phyloP scores from a whole-genome alignment of 2,329 filamentous ascomycete species.

The Fusarium secorum region DNA sequence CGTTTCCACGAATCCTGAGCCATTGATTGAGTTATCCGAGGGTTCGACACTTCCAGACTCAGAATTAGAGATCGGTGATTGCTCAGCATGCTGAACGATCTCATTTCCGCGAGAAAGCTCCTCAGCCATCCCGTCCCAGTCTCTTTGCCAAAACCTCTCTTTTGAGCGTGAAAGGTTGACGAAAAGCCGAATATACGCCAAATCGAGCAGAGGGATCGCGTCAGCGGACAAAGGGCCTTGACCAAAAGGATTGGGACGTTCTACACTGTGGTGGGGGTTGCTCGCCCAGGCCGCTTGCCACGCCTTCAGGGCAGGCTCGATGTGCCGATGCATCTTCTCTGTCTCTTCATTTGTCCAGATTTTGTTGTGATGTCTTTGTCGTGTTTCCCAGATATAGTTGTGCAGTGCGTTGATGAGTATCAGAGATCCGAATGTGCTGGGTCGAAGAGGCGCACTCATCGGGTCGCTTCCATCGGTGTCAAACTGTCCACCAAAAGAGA shows the following conservation, averaged over 20 bases:
- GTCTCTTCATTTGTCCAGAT: constrained; percentile 92
- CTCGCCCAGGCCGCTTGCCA: constrained; percentile 94
- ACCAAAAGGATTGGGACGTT: constrained; percentile 84
- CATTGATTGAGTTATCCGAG: constrained; percentile 57
- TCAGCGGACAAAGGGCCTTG: constrained; percentile 86
- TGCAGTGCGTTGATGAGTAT: constrained; percentile 93
- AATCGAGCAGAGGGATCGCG: constrained; percentile 86
- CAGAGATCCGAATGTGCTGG: constrained; percentile 91
- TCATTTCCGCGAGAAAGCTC: constrained; percentile 83
- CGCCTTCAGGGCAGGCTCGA: constrained; percentile 90
- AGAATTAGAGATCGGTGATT: constrained; percentile 61
- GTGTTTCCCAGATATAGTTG: constrained; percentile 98
- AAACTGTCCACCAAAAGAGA: constrained; percentile 37
- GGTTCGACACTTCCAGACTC: constrained; percentile 55
- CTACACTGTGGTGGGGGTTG: constrained; percentile 83
- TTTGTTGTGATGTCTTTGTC: constrained; percentile 86
- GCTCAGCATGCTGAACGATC: constrained; percentile 75
- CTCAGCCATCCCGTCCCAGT: constrained; percentile 90
- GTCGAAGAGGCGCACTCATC: constrained; percentile 70
- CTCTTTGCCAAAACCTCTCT: constrained; percentile 91
- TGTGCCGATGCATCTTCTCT: constrained; percentile 94
- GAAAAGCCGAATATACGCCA: constrained; percentile 91
- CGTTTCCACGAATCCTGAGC: constrained; percentile 59
- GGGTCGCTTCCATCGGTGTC: constrained; percentile 50
- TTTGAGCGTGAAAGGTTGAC: constrained; percentile 93